Conservation (phyloP, 495 filamentous ascomycete genomes). For the Bathelium albidoporum region DNA sequence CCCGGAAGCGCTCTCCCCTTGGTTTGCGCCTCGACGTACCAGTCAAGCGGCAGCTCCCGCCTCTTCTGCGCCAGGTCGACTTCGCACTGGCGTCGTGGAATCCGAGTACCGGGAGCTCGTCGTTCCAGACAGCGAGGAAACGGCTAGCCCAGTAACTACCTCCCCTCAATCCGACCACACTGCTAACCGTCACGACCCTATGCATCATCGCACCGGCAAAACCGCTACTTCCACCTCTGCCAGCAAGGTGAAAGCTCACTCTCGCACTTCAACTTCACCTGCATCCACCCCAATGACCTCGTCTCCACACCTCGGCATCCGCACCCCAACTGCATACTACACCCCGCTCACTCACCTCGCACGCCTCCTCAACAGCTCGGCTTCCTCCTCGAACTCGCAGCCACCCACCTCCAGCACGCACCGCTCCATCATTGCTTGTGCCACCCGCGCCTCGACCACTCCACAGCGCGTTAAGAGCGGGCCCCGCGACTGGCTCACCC, state of each 20-base stretch:
- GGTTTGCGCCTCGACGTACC: constrained; percentile 23
- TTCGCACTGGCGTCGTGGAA: not conserved
- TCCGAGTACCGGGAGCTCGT: not conserved
- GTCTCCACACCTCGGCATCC: constrained; percentile 37
- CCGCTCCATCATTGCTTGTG: constrained; percentile 49
- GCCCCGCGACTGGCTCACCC: constrained; percentile 58
- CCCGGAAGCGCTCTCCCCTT: constrained; percentile 24
- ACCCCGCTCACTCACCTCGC: constrained; percentile 54
- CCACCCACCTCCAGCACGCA: no score
- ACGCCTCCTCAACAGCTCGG: constrained; percentile 23
- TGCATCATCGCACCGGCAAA: no score
- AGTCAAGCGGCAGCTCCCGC: not conserved
- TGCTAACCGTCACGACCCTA: no score
- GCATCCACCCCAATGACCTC: no score
- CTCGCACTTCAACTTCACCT: no score
- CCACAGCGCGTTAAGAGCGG: constrained; percentile 53
- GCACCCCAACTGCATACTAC: constrained; percentile 56
- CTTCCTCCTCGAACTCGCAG: no score
- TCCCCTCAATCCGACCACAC: not conserved
- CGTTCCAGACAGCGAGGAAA: not conserved
- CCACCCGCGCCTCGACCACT: constrained; percentile 43
- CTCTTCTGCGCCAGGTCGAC: not conserved
- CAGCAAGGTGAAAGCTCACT: no score
- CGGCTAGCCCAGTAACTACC: not conserved
- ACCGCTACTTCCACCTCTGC: no score